Evolutionary conservation across 441 rosid genomes (phyloP).

Genomic region (Arabidopsis lyrata): DNA sequence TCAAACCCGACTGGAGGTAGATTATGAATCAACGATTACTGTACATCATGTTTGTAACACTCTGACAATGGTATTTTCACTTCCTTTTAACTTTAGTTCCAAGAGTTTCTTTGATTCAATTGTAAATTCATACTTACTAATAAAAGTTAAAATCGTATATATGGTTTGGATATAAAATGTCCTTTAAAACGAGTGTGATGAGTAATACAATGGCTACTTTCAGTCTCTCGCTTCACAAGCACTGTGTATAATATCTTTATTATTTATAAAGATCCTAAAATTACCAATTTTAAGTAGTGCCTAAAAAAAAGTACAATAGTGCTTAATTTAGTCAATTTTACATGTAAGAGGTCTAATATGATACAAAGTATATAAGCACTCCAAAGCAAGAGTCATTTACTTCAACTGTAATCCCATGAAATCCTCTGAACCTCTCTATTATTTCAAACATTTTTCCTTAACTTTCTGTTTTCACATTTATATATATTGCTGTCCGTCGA

Average conservation of each 20-base stretch:
- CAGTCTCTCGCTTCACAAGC: constrained; percentile 4
- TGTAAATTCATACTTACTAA: constrained; percentile 26
- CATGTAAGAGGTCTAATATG: constrained; percentile 8
- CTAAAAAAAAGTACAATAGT: too few relatives aligned
- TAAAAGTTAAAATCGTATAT: constrained; percentile 7
- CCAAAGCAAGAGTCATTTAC: background rate
- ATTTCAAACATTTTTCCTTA: background rate
- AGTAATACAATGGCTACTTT: background rate
- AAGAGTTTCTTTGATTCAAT: constrained; percentile 19
- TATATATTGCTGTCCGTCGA: constrained; percentile 19
- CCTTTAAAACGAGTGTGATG: background rate
- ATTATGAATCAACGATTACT: constrained; percentile 30
- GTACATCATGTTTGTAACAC: constrained; percentile 41
- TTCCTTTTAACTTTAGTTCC: constrained; percentile 28
- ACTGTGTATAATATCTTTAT: too few relatives aligned
- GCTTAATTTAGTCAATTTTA: background rate
- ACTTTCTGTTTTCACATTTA: constrained; percentile 22
- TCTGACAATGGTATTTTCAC: constrained; percentile 28
- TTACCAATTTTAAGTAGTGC: too few relatives aligned
- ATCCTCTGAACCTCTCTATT: constrained; percentile 18
- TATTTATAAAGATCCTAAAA: too few relatives aligned
- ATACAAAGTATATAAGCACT: background rate
- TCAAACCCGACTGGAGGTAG: constrained; percentile 23
- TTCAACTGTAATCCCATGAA: constrained; percentile 23
- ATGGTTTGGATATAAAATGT: background rate